Conservation (phyloP, 1,139 yeast genomes). For the Suhomyces ambrosiae region DNA sequence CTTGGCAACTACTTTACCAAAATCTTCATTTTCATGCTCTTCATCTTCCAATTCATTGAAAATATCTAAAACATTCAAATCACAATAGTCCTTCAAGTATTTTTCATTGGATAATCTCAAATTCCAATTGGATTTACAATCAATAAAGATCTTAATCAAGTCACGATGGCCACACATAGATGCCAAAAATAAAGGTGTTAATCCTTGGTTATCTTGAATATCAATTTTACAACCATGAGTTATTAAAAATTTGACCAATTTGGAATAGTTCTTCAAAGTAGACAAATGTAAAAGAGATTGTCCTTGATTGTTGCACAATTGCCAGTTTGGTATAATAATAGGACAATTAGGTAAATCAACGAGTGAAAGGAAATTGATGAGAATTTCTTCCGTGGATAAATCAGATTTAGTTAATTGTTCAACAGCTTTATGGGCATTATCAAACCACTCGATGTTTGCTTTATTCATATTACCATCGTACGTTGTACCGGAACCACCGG, state of each 20-base stretch:
- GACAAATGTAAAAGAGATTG: slow-evolving; percentile 88
- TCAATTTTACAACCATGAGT: slow-evolving; percentile 82
- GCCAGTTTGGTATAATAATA: slow-evolving; percentile 71
- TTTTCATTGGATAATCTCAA: slow-evolving; percentile 60
- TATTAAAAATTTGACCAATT: slow-evolving; percentile 63
- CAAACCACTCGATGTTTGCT: slow-evolving; percentile 48
- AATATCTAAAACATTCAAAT: slow-evolving; percentile 65
- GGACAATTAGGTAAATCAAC: slow-evolving; percentile 66
- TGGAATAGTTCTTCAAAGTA: slow-evolving; percentile 67
- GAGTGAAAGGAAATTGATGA: slow-evolving; percentile 65
- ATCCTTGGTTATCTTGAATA: slow-evolving; percentile 73
- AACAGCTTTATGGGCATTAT: slow-evolving; percentile 49
- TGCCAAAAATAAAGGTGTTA: slow-evolving; percentile 86
- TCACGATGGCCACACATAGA: slow-evolving; percentile 72
- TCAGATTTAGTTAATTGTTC: slow-evolving; percentile 51
- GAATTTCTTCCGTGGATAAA: slow-evolving; percentile 56
- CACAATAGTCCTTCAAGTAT: slow-evolving; percentile 56
- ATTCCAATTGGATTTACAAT: slow-evolving; percentile 65
- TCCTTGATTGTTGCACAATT: slow-evolving; percentile 76
- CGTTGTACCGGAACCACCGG: slow-evolving; percentile 2
- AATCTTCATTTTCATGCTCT: slow-evolving; percentile 18
- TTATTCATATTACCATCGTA: slow-evolving; percentile 17
- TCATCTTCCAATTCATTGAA: slow-evolving; percentile 32
- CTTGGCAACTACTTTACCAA: slow-evolving; percentile 12
- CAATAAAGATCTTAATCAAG: slow-evolving; percentile 57